Percentiles rank a stretch among this genome's conserved stretches.
Evolutionary conservation across 192 early-diverging fungal genomes (phyloP).

Genomic region (Irineochytrium annulatum): DNA sequence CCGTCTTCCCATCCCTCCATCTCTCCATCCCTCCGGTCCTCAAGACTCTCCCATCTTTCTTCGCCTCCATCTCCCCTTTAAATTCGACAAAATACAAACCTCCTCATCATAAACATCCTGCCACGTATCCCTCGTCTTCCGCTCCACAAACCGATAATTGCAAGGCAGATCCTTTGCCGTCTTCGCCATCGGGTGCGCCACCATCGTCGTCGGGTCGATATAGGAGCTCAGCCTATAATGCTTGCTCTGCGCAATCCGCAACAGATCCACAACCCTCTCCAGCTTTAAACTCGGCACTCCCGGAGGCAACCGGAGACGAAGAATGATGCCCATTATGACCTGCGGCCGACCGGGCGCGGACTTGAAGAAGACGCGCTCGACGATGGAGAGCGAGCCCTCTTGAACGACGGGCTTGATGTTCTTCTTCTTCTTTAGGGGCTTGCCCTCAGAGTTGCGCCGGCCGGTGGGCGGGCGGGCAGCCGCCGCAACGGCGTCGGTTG

Average conservation of each 20-base stretch:
- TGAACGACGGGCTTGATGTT: conserved; percentile 16
- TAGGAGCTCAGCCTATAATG: conserved; percentile 35
- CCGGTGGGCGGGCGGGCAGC: too few relatives aligned
- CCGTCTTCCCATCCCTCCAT: too few relatives aligned
- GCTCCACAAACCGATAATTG: conserved; percentile 20
- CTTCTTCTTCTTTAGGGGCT: too few relatives aligned
- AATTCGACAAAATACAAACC: too few relatives aligned
- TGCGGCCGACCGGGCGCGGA: conserved; percentile 27
- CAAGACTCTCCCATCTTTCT: too few relatives aligned
- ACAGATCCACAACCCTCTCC: conserved; percentile 35
- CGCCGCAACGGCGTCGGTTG: too few relatives aligned
- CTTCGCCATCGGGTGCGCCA: conserved; percentile 22
- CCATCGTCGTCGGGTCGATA: conserved; percentile 34
- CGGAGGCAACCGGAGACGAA: conserved; percentile 29
- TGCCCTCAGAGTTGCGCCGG: too few relatives aligned
- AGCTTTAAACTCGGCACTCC: not conserved
- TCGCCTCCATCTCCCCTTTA: too few relatives aligned
- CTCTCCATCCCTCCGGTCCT: too few relatives aligned
- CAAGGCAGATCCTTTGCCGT: conserved; percentile 34
- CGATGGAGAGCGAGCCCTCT: conserved; percentile 32
- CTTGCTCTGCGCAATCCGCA: conserved; percentile 30
- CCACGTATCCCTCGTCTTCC: conserved; percentile 21
- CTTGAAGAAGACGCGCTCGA: conserved; percentile 45
- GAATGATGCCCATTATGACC: conserved; percentile 38
- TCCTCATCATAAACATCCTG: conserved; percentile 24